A percentile compares a stretch with the other conserved stretches of the same genome.
Conservation (phyloP, 805 yeast genomes). For the Candida sphagnicola region DNA sequence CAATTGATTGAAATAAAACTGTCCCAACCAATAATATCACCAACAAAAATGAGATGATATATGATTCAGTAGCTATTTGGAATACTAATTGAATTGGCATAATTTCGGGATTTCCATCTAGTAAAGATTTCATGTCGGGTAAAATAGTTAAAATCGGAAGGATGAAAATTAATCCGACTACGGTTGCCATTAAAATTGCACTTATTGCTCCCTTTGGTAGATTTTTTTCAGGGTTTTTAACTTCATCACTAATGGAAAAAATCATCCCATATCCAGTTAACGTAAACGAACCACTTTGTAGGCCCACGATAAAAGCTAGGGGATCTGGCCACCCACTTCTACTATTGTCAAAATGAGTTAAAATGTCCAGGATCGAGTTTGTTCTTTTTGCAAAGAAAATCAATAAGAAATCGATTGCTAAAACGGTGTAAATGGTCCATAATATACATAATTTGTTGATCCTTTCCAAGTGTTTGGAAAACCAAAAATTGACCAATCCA, state of each 20-base stretch:
- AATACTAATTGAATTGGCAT: constrained; percentile 79
- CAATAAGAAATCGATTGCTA: constrained; percentile 61
- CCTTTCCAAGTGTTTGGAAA: constrained; percentile 55
- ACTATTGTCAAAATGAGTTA: constrained; percentile 65
- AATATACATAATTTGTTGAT: constrained; percentile 67
- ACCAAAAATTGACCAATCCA: constrained; percentile 59
- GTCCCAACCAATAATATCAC: constrained; percentile 67
- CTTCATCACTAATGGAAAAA: constrained; percentile 81
- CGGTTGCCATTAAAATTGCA: constrained; percentile 59
- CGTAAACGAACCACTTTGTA: constrained; percentile 75
- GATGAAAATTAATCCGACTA: constrained; percentile 70
- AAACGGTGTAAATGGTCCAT: constrained; percentile 71
- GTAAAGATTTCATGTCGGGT: constrained; percentile 56
- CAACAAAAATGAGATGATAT: constrained; percentile 63
- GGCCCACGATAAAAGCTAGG: constrained; percentile 70
- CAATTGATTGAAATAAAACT: constrained; percentile 70
- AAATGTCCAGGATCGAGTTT: constrained; percentile 54
- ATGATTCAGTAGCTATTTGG: constrained; percentile 65
- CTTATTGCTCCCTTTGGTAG: constrained; percentile 71
- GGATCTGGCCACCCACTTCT: constrained; percentile 74
- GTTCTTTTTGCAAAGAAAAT: constrained; percentile 55
- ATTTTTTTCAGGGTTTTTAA: constrained; percentile 65
- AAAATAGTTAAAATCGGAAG: constrained; percentile 68
- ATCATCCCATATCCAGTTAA: constrained; percentile 81
- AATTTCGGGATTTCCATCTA: constrained; percentile 59